Evolutionary conservation across 2,329 filamentous ascomycete species (phyloP).

Genomic region (Neurospora sp.): DNA sequence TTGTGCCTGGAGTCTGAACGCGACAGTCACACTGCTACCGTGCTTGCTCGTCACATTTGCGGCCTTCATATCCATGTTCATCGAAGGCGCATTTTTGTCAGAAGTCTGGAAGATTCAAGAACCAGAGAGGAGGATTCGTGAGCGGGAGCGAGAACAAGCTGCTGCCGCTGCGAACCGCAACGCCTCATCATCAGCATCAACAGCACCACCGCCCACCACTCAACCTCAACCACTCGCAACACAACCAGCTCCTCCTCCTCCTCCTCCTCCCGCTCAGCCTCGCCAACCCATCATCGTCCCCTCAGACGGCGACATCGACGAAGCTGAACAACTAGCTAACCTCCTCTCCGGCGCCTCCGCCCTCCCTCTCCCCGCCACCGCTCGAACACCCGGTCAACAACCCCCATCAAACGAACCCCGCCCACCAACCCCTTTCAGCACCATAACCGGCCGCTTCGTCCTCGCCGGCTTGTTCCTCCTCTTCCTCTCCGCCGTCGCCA

Average conservation of each 20-base stretch:
- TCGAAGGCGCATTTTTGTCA: constrained; percentile 48
- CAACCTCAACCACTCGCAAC: constrained; percentile 24
- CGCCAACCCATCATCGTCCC: constrained; percentile 48
- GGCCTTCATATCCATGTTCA: constrained; percentile 45
- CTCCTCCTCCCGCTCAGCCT: constrained; percentile 13
- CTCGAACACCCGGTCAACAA: constrained; percentile 17
- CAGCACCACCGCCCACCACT: constrained; percentile 16
- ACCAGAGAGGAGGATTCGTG: constrained; percentile 39
- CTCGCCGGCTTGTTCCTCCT: constrained; percentile 45
- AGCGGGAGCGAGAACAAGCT: constrained; percentile 24
- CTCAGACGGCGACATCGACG: constrained; percentile 54
- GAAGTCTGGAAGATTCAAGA: constrained; percentile 55
- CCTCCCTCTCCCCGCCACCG: constrained; percentile 23
- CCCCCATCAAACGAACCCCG: constrained; percentile 22
- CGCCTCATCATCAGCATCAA: constrained; percentile 7
- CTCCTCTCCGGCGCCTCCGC: constrained; percentile 23
- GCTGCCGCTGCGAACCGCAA: constrained; percentile 10
- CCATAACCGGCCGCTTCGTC: constrained; percentile 47
- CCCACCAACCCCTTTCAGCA: constrained; percentile 35
- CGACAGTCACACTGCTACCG: constrained; percentile 46
- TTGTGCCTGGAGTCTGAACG: constrained; percentile 46
- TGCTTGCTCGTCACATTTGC: constrained; percentile 44
- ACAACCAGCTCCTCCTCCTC: constrained; percentile 28
- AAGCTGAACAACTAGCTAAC: constrained; percentile 27
- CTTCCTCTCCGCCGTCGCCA: constrained; percentile 40